Base-by-base conservation (phyloP, 176 grass and related monocot species). In the Hsuehochloa calcarea region DNA sequence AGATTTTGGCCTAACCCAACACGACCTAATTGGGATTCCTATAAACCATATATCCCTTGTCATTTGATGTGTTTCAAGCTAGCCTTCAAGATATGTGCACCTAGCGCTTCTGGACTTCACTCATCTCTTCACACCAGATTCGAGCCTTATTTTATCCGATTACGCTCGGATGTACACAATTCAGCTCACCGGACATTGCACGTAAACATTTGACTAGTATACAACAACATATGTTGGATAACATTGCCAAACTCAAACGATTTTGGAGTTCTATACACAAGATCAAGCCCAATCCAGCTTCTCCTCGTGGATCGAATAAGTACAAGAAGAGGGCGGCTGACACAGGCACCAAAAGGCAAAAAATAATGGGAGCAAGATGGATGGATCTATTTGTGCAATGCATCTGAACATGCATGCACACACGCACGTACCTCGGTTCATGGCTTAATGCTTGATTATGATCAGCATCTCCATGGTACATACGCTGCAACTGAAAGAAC, bases 361-460 rank as follows among this genome's bases (percentile, higher is more conserved):
- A 61, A 34, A 20, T 64, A 56, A 13, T 25, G 23, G 4, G 12
- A 59, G 35, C 22, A 7, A 59, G 31, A 51, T 41, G 75, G 64
- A 77, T 40, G 35, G 26, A 70, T 15, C 15, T 35, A 15, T 60
- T 31, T 52, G 52, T 70, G 55, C 77, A 85, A 63, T 85, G 75
- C 20, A 89, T 80, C 75, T 60, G 68, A 89, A 63, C 70, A 74
- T 27, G 68, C 40, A 65, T 43, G 80, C 55, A 38, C 37, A n/a
- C n/a, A n/a, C n/a, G 37, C 37, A 85, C 25, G 41, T 27, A 38
- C 54, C 74, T 64, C 65, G 55, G 2, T 79, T 79, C 55, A 26
- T 4, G 62, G 66, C 80, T 72, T 43, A 73, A 45, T 71, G 23
- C 80, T 25, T 49, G 25, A 17, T 47, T 26, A 22, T 2, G 8